Percentiles rank a stretch among this genome's conserved stretches.
Conservation (phyloP, 148 eudicot species). For the Rhododendron vialii region DNA sequence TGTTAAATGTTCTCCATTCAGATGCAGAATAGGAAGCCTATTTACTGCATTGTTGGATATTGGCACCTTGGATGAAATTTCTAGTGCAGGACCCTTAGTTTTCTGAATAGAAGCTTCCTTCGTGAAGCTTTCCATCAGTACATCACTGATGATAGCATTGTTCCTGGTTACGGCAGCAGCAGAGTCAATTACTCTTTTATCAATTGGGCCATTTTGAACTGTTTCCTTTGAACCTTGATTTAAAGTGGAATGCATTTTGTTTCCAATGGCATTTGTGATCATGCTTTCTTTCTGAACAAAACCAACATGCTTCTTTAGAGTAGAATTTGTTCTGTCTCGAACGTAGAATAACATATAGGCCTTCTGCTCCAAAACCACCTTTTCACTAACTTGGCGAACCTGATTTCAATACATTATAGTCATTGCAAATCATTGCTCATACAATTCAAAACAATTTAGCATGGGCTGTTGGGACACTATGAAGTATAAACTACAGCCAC, state of each 20-base stretch:
- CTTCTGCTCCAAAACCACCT: constrained; percentile 73
- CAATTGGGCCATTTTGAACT: constrained; percentile 19
- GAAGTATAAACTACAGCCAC: neutral
- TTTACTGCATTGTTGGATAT: neutral
- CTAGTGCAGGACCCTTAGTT: constrained; percentile 4
- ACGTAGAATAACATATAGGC: constrained; percentile 96
- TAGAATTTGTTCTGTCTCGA: constrained; percentile 45
- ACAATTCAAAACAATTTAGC: neutral
- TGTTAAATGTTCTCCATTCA: constrained; percentile 4
- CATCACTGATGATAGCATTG: constrained; percentile 12
- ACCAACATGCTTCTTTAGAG: constrained; percentile 45
- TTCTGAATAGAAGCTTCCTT: constrained; percentile 22
- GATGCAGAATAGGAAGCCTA: neutral
- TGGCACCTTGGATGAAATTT: neutral
- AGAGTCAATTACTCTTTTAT: constrained; percentile 13
- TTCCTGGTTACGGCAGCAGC: constrained; percentile 15
- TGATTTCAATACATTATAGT: constrained; percentile 21
- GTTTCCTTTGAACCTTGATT: constrained; percentile 17
- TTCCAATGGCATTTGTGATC: constrained; percentile 35
- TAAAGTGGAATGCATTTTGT: constrained; percentile 22
- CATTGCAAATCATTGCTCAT: neutral
- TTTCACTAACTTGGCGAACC: constrained; percentile 83
- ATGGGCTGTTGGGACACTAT: neutral
- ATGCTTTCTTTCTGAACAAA: constrained; percentile 40
- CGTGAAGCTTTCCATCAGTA: constrained; percentile 14